Evolutionary conservation across 768 basidiomycete genomes (phyloP).

Genomic region (Kwoniella sp.): DNA sequence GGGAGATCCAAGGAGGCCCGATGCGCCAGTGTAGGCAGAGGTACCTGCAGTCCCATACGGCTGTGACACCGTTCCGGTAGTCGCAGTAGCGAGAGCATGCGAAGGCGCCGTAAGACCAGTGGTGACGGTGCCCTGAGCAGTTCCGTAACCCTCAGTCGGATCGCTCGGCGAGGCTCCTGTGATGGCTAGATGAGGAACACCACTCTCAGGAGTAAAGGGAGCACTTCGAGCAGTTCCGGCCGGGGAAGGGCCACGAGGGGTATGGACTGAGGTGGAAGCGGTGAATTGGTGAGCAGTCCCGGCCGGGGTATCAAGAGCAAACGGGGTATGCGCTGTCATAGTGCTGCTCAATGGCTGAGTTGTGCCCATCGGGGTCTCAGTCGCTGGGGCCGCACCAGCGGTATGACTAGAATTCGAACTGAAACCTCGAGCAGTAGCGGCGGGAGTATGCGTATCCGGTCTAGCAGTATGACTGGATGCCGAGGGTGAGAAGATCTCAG

Average conservation of each 20-base stretch:
- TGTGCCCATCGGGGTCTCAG: constrained; percentile 6
- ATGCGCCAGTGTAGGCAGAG: background rate
- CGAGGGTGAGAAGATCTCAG: constrained; percentile 12
- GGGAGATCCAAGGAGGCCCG: constrained; percentile 30
- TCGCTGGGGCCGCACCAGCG: background rate
- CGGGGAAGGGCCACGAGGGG: constrained; percentile 1
- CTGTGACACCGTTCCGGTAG: background rate
- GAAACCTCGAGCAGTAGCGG: constrained; percentile 6
- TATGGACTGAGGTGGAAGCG: constrained; percentile 4
- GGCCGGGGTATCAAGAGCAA: background rate
- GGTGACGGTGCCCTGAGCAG: constrained; percentile 1
- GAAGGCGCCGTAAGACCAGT: constrained; percentile 11
- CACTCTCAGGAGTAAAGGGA: background rate
- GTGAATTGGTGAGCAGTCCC: constrained; percentile 16
- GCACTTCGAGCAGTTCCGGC: constrained; percentile 9
- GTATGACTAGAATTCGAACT: constrained; percentile 14
- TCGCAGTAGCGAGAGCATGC: background rate
- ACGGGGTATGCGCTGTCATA: background rate
- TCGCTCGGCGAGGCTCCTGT: constrained; percentile 24
- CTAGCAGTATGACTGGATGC: constrained; percentile 15
- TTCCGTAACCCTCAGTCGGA: background rate
- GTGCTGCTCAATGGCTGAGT: constrained; percentile 7
- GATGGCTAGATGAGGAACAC: constrained; percentile 26
- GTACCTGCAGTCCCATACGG: background rate
- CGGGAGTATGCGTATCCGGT: constrained; percentile 9